A percentile compares a stretch with the other conserved stretches of the same genome.
phyloP scores from a whole-genome alignment of 177 flowering plant species.

The Telopea speciosissima region DNA sequence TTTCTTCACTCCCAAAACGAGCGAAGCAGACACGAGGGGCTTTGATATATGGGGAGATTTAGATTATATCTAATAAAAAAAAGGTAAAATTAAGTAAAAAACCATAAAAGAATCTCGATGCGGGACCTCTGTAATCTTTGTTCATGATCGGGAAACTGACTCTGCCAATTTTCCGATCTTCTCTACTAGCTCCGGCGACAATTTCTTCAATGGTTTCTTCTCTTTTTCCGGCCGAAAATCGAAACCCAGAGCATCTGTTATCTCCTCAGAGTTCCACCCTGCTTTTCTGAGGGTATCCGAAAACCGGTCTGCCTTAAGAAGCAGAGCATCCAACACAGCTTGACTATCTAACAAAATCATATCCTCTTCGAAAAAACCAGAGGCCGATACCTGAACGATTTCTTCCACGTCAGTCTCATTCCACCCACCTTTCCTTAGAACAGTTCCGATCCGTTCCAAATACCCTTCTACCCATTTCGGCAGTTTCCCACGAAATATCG shows the following conservation, averaged over 20 bases:
- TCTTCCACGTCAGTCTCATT: constrained; percentile 73
- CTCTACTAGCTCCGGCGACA: constrained; percentile 74
- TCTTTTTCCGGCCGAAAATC: constrained; percentile 68
- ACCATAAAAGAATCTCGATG: constrained; percentile 1
- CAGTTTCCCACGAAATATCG: constrained; percentile 17
- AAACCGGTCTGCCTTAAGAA: constrained; percentile 68
- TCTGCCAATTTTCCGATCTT: constrained; percentile 75
- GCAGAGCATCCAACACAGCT: constrained; percentile 65
- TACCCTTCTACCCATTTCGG: constrained; percentile 85
- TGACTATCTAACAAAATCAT: constrained; percentile 67
- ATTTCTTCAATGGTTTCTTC: constrained; percentile 48
- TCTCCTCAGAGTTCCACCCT: constrained; percentile 97
- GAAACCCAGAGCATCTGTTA: constrained; percentile 78
- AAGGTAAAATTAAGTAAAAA: no score
- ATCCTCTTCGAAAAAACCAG: constrained; percentile 61
- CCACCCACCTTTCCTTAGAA: constrained; percentile 86
- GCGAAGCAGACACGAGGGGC: constrained; percentile 6
- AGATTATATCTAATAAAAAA: background rate
- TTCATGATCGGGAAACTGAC: constrained; percentile 50
- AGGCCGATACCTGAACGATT: constrained; percentile 60
- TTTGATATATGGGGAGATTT: no score
- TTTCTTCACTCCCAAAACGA: constrained; percentile 12
- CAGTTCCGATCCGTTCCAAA: constrained; percentile 60
- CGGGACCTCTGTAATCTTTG: background rate
- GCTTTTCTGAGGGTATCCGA: constrained; percentile 68